A percentile compares a stretch with the other conserved stretches of the same genome.
phyloP scores from a whole-genome alignment of 345 rosid species.

The Clausena lansium region DNA sequence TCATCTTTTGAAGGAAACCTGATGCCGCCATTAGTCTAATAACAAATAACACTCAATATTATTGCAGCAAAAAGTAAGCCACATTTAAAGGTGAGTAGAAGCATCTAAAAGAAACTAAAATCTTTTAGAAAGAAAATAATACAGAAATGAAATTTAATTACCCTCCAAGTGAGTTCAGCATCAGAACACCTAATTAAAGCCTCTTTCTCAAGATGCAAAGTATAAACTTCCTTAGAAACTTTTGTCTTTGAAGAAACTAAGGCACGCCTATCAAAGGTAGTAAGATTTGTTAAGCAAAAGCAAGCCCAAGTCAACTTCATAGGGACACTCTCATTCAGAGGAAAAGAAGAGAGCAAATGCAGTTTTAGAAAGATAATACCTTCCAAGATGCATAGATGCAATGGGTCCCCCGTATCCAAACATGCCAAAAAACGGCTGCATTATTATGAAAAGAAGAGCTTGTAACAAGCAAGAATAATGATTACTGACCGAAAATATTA shows the following conservation, averaged over 20 bases:
- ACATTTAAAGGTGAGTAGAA: neutral
- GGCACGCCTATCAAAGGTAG: slow-evolving; percentile 38
- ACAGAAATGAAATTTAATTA: slow-evolving; percentile 17
- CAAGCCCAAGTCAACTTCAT: neutral
- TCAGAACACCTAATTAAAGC: slow-evolving; percentile 37
- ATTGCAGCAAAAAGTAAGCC: slow-evolving; percentile 4
- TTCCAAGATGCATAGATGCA: slow-evolving; percentile 62
- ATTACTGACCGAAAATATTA: neutral
- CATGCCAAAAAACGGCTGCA: slow-evolving; percentile 64
- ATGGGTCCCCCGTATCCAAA: slow-evolving; percentile 65
- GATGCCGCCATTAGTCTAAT: slow-evolving; percentile 58
- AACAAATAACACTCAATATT: neutral
- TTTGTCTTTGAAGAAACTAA: slow-evolving; percentile 68
- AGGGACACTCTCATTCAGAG: neutral
- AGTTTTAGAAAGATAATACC: slow-evolving; percentile 23
- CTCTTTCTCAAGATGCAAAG: slow-evolving; percentile 49
- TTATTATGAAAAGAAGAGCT: slow-evolving; percentile 2
- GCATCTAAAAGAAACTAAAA: neutral
- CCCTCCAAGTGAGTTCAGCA: slow-evolving; percentile 53
- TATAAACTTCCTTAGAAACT: slow-evolving; percentile 51
- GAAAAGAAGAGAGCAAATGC: neutral
- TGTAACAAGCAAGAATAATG: neutral
- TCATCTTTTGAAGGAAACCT: slow-evolving; percentile 60
- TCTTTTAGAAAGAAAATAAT: neutral
- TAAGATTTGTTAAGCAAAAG: neutral